A percentile compares a stretch with the other conserved stretches of the same genome.
These are phyloP conservation scores for Puccinia sorghi DNA, from an alignment of 1,284 basidiomycete genomes.

Conservation along the genomic window DNA sequence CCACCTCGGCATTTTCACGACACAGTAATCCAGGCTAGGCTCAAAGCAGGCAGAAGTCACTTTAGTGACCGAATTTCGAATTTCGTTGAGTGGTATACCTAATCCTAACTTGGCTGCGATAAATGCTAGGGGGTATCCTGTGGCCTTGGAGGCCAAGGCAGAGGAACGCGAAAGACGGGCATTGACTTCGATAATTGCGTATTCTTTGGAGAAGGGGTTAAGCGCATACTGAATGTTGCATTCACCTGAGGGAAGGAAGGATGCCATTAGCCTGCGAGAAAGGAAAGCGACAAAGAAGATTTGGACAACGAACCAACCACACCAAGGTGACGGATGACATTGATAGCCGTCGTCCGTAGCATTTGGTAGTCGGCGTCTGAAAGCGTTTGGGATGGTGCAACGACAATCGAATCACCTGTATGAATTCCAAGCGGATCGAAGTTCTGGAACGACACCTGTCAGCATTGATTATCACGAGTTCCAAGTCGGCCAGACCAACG, in stretches of 20 bases:
- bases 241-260: slow-evolving; percentile 64
- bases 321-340: slow-evolving; percentile 94
- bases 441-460: slow-evolving; percentile 66
- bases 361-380: slow-evolving; percentile 99
- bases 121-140: slow-evolving; percentile 96
- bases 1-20: slow-evolving; percentile 98
- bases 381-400: slow-evolving; percentile 95
- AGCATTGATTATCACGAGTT: slow-evolving; percentile 16
- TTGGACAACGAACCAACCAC: slow-evolving; percentile 67
- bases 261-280: slow-evolving; percentile 15
- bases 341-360: slow-evolving; percentile 96
- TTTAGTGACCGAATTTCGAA: slow-evolving; percentile 95
- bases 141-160: slow-evolving; percentile 95
- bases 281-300: not conserved
- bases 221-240: slow-evolving; percentile 99
- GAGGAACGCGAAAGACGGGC: slow-evolving; percentile 98
- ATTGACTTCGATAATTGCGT: slow-evolving; percentile 99
- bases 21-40: slow-evolving; percentile 93
- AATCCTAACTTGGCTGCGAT: slow-evolving; percentile 97
- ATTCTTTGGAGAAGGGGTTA: slow-evolving; percentile 90
- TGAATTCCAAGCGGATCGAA: slow-evolving; percentile 98
- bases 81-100: slow-evolving; percentile 94
- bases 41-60: slow-evolving; percentile 97
- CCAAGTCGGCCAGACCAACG: slow-evolving; percentile 14
- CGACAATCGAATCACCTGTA: slow-evolving; percentile 98